Evolutionary conservation across 1,284 basidiomycete genomes (phyloP).

Genomic region (Phlebopus sp.): DNA sequence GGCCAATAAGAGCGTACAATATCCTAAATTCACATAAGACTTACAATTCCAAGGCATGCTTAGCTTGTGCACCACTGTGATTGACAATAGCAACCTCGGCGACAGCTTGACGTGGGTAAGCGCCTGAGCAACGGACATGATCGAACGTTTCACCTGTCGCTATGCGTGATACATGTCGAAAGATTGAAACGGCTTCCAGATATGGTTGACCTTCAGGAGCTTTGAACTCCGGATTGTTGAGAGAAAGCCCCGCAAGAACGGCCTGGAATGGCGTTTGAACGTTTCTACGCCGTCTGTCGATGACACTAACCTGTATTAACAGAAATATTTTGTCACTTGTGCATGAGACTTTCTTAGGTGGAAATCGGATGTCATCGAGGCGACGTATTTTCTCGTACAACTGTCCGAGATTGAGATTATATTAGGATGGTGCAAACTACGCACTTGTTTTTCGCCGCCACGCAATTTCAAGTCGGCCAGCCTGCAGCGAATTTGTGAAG

Average conservation of each 20-base stretch:
- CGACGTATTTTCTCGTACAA: constrained; percentile 63
- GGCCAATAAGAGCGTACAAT: constrained; percentile 9
- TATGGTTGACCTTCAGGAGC: constrained; percentile 66
- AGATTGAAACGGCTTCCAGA: constrained; percentile 62
- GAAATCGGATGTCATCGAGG: constrained; percentile 71
- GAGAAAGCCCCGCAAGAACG: constrained; percentile 68
- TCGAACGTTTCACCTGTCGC: constrained; percentile 48
- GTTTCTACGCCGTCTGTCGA: not conserved
- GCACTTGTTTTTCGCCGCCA: constrained; percentile 66
- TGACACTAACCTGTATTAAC: constrained; percentile 58
- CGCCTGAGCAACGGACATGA: constrained; percentile 1
- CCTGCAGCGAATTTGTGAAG: constrained; percentile 35
- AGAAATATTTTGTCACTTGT: constrained; percentile 70
- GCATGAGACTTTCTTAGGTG: constrained; percentile 63
- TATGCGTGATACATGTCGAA: constrained; percentile 68
- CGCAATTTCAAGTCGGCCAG: constrained; percentile 65
- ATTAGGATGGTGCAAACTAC: not conserved
- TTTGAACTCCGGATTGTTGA: constrained; percentile 66
- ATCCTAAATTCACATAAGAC: constrained; percentile 16
- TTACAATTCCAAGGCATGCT: constrained; percentile 70
- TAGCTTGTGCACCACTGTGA: constrained; percentile 59
- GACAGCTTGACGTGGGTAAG: constrained; percentile 45
- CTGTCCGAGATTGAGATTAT: constrained; percentile 27
- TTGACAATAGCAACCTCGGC: constrained; percentile 70
- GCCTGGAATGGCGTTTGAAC: constrained; percentile 45